A percentile compares a stretch with the other conserved stretches of the same genome.
These are phyloP conservation scores for Cladorrhinum sp. DNA, from an alignment of 2,329 filamentous ascomycete genomes.

Conservation along the genomic window DNA sequence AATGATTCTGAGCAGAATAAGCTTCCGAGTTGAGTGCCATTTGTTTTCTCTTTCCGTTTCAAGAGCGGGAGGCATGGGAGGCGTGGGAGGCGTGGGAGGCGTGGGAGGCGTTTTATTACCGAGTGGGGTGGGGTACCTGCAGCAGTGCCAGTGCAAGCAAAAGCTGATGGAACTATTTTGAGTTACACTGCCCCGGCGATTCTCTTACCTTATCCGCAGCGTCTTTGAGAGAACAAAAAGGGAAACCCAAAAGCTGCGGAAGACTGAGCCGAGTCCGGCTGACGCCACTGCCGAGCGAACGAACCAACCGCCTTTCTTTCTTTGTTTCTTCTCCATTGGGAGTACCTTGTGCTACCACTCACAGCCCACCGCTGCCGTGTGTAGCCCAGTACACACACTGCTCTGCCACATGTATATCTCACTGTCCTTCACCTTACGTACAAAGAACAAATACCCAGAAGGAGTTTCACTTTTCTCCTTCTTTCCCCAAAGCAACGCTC, in stretches of 20 bases:
- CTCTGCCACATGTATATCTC: too few relatives aligned
- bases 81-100: too few relatives aligned
- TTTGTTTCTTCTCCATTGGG: not conserved
- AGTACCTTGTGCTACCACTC: not conserved
- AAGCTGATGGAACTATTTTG: not conserved
- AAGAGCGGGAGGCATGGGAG: not conserved
- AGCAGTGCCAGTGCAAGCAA: not conserved
- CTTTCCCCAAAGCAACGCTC: too few relatives aligned
- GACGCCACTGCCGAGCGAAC: not conserved
- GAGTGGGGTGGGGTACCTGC: not conserved
- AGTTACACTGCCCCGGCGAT: not conserved
- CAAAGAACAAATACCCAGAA: not conserved
- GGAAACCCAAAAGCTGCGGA: too few relatives aligned
- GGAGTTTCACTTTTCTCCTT: not conserved
- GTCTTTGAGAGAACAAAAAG: not conserved
- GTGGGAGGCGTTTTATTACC: not conserved
- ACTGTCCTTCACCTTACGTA: not conserved
- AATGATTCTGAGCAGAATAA: not conserved
- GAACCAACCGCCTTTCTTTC: not conserved
- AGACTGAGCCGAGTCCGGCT: slow-evolving; percentile 2
- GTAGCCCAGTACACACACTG: too few relatives aligned
- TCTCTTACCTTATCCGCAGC: not conserved
- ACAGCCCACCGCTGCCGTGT: too few relatives aligned
- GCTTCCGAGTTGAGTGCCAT: not conserved
- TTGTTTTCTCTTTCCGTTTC: not conserved